phyloP scores from a whole-genome alignment of 2,329 filamentous ascomycete genomes.

The Stachybotrys chartarum region DNA sequence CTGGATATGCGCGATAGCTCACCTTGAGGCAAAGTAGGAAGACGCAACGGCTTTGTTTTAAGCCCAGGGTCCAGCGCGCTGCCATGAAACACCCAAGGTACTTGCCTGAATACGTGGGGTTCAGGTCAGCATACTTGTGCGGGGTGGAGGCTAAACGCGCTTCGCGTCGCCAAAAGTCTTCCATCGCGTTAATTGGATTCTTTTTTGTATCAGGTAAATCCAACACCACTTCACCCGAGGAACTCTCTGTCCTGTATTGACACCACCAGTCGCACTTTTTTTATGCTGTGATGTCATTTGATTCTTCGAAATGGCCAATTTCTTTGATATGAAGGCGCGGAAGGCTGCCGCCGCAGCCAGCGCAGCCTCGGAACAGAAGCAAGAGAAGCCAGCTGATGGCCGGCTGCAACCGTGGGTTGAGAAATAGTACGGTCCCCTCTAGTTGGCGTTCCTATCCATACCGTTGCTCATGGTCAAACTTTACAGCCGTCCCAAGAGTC shows the following conservation, averaged over 20 bases:
- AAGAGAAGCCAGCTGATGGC: conserved; percentile 53
- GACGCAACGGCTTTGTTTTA: too few species aligned
- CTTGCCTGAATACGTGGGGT: too few species aligned
- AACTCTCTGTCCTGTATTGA: background rate
- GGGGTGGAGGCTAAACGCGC: conserved; percentile 1
- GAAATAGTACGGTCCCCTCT: conserved; percentile 61
- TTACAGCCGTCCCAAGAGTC: conserved; percentile 77
- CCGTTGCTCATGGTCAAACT: background rate
- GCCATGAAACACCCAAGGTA: too few species aligned
- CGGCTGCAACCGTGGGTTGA: conserved; percentile 89
- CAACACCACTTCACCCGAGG: background rate
- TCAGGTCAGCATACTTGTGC: too few species aligned
- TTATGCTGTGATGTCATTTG: background rate
- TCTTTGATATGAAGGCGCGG: conserved; percentile 92
- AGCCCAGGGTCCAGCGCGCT: too few species aligned
- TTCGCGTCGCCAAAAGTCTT: conserved; percentile 3
- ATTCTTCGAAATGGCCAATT: conserved; percentile 62
- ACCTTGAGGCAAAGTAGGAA: too few species aligned
- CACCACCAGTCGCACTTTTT: background rate
- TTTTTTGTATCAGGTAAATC: background rate
- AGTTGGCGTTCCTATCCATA: background rate
- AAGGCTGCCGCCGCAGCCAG: conserved; percentile 67
- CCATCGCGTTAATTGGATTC: conserved; percentile 9
- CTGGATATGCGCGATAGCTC: too few species aligned
- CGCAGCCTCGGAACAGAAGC: conserved; percentile 56